Conservation (phyloP, 2,329 filamentous ascomycete genomes). For the Arthroderma sp. region DNA sequence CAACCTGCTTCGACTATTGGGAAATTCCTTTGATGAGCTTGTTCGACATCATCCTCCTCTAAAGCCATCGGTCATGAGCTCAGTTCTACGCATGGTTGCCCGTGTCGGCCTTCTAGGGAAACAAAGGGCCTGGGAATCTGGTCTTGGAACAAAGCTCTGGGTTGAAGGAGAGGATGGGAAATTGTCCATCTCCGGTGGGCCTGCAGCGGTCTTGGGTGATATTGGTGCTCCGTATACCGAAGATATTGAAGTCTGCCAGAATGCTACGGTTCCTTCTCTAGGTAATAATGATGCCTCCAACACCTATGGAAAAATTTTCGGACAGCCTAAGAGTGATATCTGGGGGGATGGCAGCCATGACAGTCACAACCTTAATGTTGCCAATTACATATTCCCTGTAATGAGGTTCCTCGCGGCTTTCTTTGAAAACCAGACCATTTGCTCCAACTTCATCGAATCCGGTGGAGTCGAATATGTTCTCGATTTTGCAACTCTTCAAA, state of each 20-base stretch:
- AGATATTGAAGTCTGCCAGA: conserved; percentile 13
- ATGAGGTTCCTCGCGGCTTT: conserved; percentile 67
- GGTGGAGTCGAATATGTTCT: conserved; percentile 75
- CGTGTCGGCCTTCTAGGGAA: conserved; percentile 64
- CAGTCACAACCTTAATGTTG: conserved; percentile 40
- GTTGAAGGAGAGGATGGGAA: conserved; percentile 46
- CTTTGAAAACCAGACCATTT: conserved; percentile 60
- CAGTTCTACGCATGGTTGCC: conserved; percentile 79
- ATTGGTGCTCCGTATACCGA: conserved; percentile 20
- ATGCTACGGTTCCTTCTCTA: conserved; percentile 17
- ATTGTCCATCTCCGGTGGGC: conserved; percentile 45
- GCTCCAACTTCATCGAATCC: conserved; percentile 58
- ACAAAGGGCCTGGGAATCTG: conserved; percentile 52
- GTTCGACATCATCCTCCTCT: conserved; percentile 82
- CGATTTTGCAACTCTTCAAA: conserved; percentile 70
- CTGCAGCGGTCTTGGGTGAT: conserved; percentile 23
- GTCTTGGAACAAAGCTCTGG: conserved; percentile 70
- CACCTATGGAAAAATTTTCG: conserved; percentile 9
- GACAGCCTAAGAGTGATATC: conserved; percentile 13
- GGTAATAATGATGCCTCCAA: conserved; percentile 9
- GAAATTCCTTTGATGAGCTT: conserved; percentile 82
- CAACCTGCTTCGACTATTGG: conserved; percentile 59
- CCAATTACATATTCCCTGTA: conserved; percentile 61
- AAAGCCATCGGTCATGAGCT: conserved; percentile 64
- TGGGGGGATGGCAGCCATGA: conserved; percentile 38